phyloP scores from a whole-genome alignment of 208 protist species.

The Borovskyia barvae region DNA sequence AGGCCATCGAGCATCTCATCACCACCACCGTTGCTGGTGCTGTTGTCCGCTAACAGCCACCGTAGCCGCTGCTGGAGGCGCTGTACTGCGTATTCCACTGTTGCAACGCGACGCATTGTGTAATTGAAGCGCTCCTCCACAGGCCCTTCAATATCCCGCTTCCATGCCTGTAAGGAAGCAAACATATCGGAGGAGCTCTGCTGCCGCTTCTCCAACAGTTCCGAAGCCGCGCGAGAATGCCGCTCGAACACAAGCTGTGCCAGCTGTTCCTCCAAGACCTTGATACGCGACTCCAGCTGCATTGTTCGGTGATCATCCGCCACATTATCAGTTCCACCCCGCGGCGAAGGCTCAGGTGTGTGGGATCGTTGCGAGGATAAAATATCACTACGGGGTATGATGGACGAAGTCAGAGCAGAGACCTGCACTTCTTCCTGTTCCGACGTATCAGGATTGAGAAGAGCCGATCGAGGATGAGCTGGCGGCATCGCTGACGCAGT shows the following conservation, averaged over 20 bases:
- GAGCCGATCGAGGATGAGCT: too few species aligned
- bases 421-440: too few species aligned
- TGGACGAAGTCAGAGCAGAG: too few species aligned
- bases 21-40: not conserved
- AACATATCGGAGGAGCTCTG: not conserved
- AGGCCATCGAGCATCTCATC: too few species aligned
- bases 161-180: not conserved
- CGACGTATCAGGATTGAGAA: too few species aligned
- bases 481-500: too few species aligned
- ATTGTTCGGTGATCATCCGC: too few species aligned
- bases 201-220: not conserved
- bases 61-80: constrained; percentile 1
- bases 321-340: too few species aligned
- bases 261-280: not conserved
- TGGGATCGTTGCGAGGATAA: too few species aligned
- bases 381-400: too few species aligned
- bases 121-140: not conserved
- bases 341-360: too few species aligned
- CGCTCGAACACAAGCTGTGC: not conserved
- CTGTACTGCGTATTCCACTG: not conserved
- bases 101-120: not conserved
- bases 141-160: not conserved
- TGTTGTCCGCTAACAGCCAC: not conserved
- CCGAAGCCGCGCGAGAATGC: not conserved
- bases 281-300: not conserved